Evolutionary conservation across 2,329 filamentous ascomycete genomes (phyloP), one percentile per base, ranked within the genome.

Genomic region (Fusarium sp.): DNA sequence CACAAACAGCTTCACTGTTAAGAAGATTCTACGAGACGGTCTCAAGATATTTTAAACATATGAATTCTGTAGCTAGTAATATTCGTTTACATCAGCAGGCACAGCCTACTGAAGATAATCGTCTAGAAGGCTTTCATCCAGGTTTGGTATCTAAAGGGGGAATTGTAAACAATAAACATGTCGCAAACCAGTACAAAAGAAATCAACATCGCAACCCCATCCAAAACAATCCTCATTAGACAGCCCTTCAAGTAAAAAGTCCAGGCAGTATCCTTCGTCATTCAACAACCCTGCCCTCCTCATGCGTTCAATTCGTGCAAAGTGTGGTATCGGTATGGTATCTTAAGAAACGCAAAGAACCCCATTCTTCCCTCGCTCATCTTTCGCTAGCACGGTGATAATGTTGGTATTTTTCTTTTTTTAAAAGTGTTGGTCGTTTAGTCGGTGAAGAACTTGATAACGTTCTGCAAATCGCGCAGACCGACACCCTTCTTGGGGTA

Each of bases 401-500:
- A 32, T 55, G 47, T 12, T 55, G 25, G 20, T 43, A n/a, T 40
- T 11, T 34, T 43, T 11, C 10, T 37, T 25, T 7, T 28, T 30
- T n/a, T 13, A 16, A 12, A 16, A 12, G 34, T 41, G 7, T 20
- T 32, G 7, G 18, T 49, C 16, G 13, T 71, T 68, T 89, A 88
- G 70, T 93, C 93, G 80, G 95, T 92, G 79, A 97, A 96, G 83
- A 97, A 97, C 78, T 91, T 92, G 82, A 97, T 86, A 72, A 98
- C 89, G n/a, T 94, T 93, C 78, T 92, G 89, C 67, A 94, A 89
- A 45, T 94, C 94, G 67, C 90, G 88, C 47, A 94, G 89, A 3
- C 93, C 93, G 28, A 98, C 85, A 10, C 94, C 94, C 76, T 94
- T 90, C 61, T 92, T 90, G 42, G 94, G 94, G 80, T 97, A 98